Evolutionary conservation across 805 yeast species (phyloP), one percentile per base, ranked within the genome.

Genomic region (Starmerella kuoi): DNA sequence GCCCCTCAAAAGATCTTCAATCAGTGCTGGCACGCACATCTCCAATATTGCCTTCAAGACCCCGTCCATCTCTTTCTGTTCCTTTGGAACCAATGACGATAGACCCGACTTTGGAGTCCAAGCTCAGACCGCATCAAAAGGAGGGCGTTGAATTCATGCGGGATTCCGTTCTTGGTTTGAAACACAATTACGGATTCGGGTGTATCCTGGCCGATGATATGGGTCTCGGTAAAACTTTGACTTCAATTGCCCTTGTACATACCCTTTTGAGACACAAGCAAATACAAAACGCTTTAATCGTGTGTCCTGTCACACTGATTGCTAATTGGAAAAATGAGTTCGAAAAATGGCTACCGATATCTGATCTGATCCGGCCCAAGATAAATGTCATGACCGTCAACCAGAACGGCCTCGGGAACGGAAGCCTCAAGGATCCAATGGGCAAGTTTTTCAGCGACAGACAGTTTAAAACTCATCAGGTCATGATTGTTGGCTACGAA

Each of bases 141-240:
- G 87, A 80, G 49, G 98, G 95, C 2, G 82, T 88, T 0, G 58
- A 62, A 40, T 91, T 91, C 54, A 62, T 91, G 51, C 84, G 84
- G 56, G 79, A 81, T 43, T 83, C 95, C 52, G 71, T 87, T 1
- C 73, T 80, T 78, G 94, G 94, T 0, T 61, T 71, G 39, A 63
- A 71, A 21, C 69, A 68, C 3, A 61, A 61, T 18, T 38, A 49
- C 11, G 63, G 65, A 2, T 72, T 73, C 0, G 97, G 98, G 0
- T 87, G 88, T 2, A 62, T 91, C 4, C 60, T 91, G 33, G 98
- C 98, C 0, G 98, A 91, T 60, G 97, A 88, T 53, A 91, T 91
- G 98, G 98, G 98, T 0, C 65, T 91, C 15, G 95, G 95, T 2
- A 82, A 82, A 54, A 87, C 97, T 0, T 61, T 91, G 32, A 87